Percentiles rank a stretch among this genome's conserved stretches.
phyloP scores from a whole-genome alignment of 768 basidiomycete genomes.

The Boletus sensibilis region DNA sequence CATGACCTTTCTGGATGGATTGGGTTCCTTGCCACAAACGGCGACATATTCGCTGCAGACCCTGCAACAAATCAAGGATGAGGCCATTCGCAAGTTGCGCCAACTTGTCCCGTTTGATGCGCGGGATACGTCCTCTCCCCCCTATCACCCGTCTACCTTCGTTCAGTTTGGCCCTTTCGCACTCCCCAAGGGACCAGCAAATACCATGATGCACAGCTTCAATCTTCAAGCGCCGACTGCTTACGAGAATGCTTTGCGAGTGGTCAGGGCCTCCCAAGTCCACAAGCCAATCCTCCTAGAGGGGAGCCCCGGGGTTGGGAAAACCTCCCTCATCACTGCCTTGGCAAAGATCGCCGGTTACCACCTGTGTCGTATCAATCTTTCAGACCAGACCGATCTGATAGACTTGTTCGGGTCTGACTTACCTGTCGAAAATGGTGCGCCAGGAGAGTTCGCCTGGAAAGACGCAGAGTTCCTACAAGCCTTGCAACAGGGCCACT shows the following conservation, averaged over 20 bases:
- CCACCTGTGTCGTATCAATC: slow-evolving; percentile 85
- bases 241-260: slow-evolving; percentile 79
- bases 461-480: slow-evolving; percentile 94
- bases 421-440: slow-evolving; percentile 89
- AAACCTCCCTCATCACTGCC: slow-evolving; percentile 90
- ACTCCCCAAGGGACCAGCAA: slow-evolving; percentile 56
- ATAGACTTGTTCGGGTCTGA: slow-evolving; percentile 96
- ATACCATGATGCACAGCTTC: slow-evolving; percentile 48
- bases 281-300: slow-evolving; percentile 91
- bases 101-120: slow-evolving; percentile 51
- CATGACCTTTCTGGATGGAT: slow-evolving; percentile 89
- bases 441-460: slow-evolving; percentile 93
- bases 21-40: slow-evolving; percentile 75
- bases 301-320: slow-evolving; percentile 97
- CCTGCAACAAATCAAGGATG: slow-evolving; percentile 58
- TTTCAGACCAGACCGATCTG: slow-evolving; percentile 97
- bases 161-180: slow-evolving; percentile 74
- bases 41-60: slow-evolving; percentile 59
- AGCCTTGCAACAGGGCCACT: slow-evolving; percentile 92
- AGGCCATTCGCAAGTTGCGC: slow-evolving; percentile 54
- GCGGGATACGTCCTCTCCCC: slow-evolving; percentile 22
- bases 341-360: slow-evolving; percentile 80
- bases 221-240: slow-evolving; percentile 89
- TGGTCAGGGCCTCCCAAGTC: slow-evolving; percentile 87
- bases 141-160: slow-evolving; percentile 35